Evolutionary conservation across 495 filamentous ascomycete genomes (phyloP), one percentile per base, ranked within the genome.

Genomic region (Penicillium turbatum): DNA sequence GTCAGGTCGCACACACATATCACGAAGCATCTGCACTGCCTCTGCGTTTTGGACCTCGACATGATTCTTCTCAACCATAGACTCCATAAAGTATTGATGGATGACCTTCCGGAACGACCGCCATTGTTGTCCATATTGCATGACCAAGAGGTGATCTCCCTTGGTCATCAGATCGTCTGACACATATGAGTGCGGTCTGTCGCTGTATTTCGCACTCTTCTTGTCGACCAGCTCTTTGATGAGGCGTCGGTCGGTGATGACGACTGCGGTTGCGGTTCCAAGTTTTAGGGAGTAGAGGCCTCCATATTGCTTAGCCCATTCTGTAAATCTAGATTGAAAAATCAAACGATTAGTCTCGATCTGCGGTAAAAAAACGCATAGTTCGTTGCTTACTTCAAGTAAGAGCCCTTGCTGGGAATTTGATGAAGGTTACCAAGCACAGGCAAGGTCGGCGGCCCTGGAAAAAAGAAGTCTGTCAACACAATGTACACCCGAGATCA

Each of bases 281-380:
- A 72, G 46, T 53, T 74, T 75, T 35, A 79, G 66, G 5, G 62
- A 65, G 51, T 62, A 77, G 30, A 79, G 64, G 19, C 56, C 62
- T n/a, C 76, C 76, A 57, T 73, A 79, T 17, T 69, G 15, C 47
- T 67, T 56, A 2, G 72, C 68, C 74, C 74, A 77, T 58, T 75
- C 57, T 30, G 62, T 65, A 58, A 77, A 76, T 51, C 49, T 52
- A 27, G 35, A 37, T 16, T 37, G 10, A n/a, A 35, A 13, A 12
- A 2, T 37, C 35, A 37, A 24, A 24, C 21, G 35, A 16, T 13
- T 35, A 13, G 32, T 13, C 5, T 35, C 32, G 13, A 10, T 10
- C 4, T 35, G 32, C 32, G 11, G 11, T 35, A 5, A 0, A 35
- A 6, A 11, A n/a, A 37, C 1, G 13, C 0, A 16, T 10, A 12